Evolutionary conservation across 1,284 basidiomycete genomes (phyloP).

Genomic region (Dichomitus squalens): DNA sequence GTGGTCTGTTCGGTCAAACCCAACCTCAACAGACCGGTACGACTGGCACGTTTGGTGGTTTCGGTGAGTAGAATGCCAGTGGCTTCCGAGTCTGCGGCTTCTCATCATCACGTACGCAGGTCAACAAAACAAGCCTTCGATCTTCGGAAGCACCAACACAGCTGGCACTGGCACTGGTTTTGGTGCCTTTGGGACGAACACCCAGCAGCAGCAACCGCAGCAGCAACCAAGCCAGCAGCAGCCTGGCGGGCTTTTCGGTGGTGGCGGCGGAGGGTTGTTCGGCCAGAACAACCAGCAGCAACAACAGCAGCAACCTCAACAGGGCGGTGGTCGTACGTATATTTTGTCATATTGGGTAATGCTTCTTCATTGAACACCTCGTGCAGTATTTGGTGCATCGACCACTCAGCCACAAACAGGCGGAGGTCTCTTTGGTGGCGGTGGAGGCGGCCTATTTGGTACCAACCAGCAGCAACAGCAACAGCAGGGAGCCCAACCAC

Average conservation of each 20-base stretch:
- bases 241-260: constrained; percentile 41
- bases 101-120: background rate
- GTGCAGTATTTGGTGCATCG: constrained; percentile 30
- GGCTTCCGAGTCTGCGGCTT: background rate
- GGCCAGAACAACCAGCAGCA: constrained; percentile 39
- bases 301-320: constrained; percentile 22
- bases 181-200: constrained; percentile 35
- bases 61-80: constrained; percentile 33
- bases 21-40: constrained; percentile 39
- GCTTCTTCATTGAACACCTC: background rate
- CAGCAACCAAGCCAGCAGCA: constrained; percentile 29
- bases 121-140: constrained; percentile 43
- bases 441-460: constrained; percentile 43
- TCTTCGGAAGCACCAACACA: constrained; percentile 31
- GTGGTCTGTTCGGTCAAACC: constrained; percentile 45
- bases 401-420: constrained; percentile 24
- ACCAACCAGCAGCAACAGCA: constrained; percentile 20
- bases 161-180: constrained; percentile 27
- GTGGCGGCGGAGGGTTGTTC: constrained; percentile 35
- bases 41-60: constrained; percentile 41
- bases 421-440: constrained; percentile 17
- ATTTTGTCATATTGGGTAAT: background rate
- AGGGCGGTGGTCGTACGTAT: constrained; percentile 24
- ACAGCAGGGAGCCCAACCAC: constrained; percentile 17
- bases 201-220: constrained; percentile 30